These are phyloP conservation scores for Talaromyces pinophilus DNA, from an alignment of 2,329 filamentous ascomycete genomes.

Conservation along the genomic window DNA sequence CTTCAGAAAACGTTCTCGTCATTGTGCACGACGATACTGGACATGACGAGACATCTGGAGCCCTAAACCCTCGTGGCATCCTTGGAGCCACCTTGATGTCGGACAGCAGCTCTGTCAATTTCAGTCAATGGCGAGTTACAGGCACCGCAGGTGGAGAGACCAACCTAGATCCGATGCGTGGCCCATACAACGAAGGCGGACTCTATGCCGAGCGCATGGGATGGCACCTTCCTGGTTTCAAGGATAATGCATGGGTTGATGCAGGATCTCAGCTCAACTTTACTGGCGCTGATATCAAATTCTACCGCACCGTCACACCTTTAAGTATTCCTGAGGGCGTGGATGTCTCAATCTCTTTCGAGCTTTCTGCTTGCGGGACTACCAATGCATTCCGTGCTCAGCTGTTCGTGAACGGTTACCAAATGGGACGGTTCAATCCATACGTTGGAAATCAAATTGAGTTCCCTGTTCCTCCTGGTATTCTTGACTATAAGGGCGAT, in stretches of 20 bases:
- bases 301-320: background rate
- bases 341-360: slow-evolving; percentile 14
- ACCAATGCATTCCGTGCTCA: slow-evolving; percentile 46
- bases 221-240: slow-evolving; percentile 58
- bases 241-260: slow-evolving; percentile 48
- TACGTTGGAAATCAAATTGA: slow-evolving; percentile 62
- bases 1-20: slow-evolving; percentile 60
- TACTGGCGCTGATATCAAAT: slow-evolving; percentile 11
- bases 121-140: slow-evolving; percentile 56
- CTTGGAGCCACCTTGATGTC: slow-evolving; percentile 48
- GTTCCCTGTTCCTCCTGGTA: slow-evolving; percentile 62
- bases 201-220: slow-evolving; percentile 58
- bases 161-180: slow-evolving; percentile 53
- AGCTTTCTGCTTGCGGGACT: background rate
- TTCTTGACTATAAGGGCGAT: slow-evolving; percentile 59
- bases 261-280: background rate
- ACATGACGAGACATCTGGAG: slow-evolving; percentile 64
- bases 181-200: slow-evolving; percentile 60
- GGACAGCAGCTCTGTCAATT: slow-evolving; percentile 29
- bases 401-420: slow-evolving; percentile 66
- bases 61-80: slow-evolving; percentile 60
- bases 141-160: slow-evolving; percentile 60
- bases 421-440: slow-evolving; percentile 62
- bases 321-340: background rate
- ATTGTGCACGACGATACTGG: slow-evolving; percentile 73